Evolutionary conservation across 2,329 filamentous ascomycete species (phyloP).

Genomic region (Thermoascus crustaceus): DNA sequence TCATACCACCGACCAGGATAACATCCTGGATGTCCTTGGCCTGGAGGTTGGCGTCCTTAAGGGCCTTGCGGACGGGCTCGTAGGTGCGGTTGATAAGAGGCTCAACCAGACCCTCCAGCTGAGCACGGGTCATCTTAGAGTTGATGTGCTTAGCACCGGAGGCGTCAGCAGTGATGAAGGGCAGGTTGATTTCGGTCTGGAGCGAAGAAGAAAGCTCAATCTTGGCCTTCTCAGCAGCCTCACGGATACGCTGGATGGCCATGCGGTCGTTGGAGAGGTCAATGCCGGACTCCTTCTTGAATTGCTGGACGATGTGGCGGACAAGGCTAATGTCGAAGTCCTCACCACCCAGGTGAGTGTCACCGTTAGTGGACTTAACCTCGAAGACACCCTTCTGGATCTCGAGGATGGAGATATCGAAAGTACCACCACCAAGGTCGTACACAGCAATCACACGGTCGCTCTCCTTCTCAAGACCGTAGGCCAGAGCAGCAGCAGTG

Average conservation of each 20-base stretch:
- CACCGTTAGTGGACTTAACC: constrained; percentile 98
- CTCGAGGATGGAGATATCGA: constrained; percentile 96
- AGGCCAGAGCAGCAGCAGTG: constrained; percentile 88
- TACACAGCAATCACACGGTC: constrained; percentile 90
- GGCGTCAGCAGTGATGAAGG: constrained; percentile 94
- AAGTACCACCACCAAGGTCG: constrained; percentile 96
- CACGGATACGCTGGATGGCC: constrained; percentile 98
- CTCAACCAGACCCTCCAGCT: constrained; percentile 89
- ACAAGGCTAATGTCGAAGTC: constrained; percentile 95
- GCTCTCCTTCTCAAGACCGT: constrained; percentile 89
- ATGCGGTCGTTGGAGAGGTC: constrained; percentile 89
- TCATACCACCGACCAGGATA: constrained; percentile 98
- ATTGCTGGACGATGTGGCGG: constrained; percentile 85
- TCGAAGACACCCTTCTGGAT: constrained; percentile 98
- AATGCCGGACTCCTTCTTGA: constrained; percentile 91
- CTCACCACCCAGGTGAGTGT: constrained; percentile 96
- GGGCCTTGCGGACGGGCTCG: constrained; percentile 87
- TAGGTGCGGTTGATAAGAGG: constrained; percentile 79
- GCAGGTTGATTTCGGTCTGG: constrained; percentile 96
- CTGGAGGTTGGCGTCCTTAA: constrained; percentile 88
- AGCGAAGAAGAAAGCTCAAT: constrained; percentile 93
- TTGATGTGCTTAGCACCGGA: constrained; percentile 98
- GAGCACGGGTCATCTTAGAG: constrained; percentile 81
- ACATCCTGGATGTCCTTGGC: constrained; percentile 96
- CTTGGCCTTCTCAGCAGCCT: constrained; percentile 98